A percentile compares a stretch with the other conserved stretches of the same genome.
These are phyloP conservation scores for Penicillium sp. DNA, from an alignment of 2,329 filamentous ascomycete species.

Conservation along the genomic window DNA sequence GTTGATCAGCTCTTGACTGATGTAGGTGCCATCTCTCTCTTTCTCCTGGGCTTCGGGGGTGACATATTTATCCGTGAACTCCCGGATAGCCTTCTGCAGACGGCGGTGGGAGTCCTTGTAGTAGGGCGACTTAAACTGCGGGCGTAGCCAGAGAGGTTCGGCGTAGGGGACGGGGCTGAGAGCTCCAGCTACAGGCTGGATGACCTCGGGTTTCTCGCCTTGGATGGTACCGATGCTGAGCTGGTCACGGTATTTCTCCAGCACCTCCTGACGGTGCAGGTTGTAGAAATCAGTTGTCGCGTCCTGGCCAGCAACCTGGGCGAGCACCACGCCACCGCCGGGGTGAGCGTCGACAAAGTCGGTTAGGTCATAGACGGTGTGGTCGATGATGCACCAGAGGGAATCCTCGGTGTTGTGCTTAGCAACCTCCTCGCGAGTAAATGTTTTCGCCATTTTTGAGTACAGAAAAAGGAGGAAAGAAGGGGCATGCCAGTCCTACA, in stretches of 20 bases:
- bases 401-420: slow-evolving; percentile 72
- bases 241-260: slow-evolving; percentile 68
- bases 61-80: slow-evolving; percentile 69
- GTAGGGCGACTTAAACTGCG: slow-evolving; percentile 73
- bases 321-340: slow-evolving; percentile 73
- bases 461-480: not conserved
- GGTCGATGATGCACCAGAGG: slow-evolving; percentile 80
- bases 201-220: slow-evolving; percentile 70
- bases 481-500: not conserved
- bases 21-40: slow-evolving; percentile 68
- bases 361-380: slow-evolving; percentile 79
- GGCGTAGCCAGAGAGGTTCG: slow-evolving; percentile 77
- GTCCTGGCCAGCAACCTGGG: slow-evolving; percentile 75
- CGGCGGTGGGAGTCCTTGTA: slow-evolving; percentile 70
- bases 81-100: slow-evolving; percentile 65
- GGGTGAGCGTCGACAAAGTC: slow-evolving; percentile 85
- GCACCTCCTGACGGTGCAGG: slow-evolving; percentile 84
- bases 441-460: slow-evolving; percentile 23
- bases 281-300: slow-evolving; percentile 86
- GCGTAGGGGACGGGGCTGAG: slow-evolving; percentile 76
- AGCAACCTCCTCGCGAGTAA: slow-evolving; percentile 60
- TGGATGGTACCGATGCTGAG: slow-evolving; percentile 72
- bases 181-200: slow-evolving; percentile 66
- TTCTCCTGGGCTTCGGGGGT: slow-evolving; percentile 71
- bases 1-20: slow-evolving; percentile 68